Evolutionary conservation across 768 basidiomycete species (phyloP), one percentile per base, ranked within the genome.

Genomic region (Wakefieldia striispora): DNA sequence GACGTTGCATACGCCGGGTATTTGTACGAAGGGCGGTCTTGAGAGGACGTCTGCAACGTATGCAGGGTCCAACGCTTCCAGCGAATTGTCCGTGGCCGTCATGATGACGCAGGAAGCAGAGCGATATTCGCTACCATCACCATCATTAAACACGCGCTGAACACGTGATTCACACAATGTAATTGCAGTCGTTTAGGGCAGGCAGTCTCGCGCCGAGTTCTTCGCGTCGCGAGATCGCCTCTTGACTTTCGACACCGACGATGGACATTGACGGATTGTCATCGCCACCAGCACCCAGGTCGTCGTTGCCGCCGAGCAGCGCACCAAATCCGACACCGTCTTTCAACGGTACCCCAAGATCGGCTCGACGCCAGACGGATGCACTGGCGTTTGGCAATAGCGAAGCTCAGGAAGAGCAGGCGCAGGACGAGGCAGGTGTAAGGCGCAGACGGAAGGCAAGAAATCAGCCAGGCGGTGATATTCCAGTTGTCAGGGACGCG

Each of bases 401-500:
- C 51, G 83, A 82, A 43, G 64, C 58, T 13, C 71, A 66, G 34
- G 75, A 71, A 7, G 75, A 55, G 8, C 55, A 55, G 16, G 63
- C 66, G 8, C 68, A 72, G n/a, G 75, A 78, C 26, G 74, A 66
- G 8, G 47, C 66, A 4, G 66, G 61, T 8, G 66, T 76, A 16
- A 74, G 78, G 49, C 73, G 77, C 48, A 76, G 78, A 37, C 75
- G 78, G 47, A 73, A 74, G 44, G 62, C 66, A 1, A 68, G 68
- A 31, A 62, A 64, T 21, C 73, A 73, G 50, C 72, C 70, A 10
- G 79, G 78, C 46, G 79, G 72, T 4, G 89, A 94, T 59, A 80
- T 97, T 0, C 90, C 94, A 3, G 73, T 91, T 43, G 94, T 98
- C 2, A 86, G 85, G 59, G 97, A 98, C 70, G 85, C 89, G 27